Conservation (phyloP, 805 yeast species). For the Candida multigemmis region DNA sequence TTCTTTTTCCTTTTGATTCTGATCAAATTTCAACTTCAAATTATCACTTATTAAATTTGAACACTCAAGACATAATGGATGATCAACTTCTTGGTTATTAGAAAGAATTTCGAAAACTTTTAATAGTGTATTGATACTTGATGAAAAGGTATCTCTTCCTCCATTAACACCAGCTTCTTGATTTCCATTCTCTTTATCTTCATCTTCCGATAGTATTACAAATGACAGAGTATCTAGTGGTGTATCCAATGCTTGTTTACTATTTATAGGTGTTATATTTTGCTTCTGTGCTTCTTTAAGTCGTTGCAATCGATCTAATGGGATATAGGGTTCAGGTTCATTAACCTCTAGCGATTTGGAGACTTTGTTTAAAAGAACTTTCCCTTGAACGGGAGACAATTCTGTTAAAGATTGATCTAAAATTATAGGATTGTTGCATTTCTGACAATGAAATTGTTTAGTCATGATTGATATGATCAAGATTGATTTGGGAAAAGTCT, state of each 20-base stretch:
- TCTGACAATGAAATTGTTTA: conserved; percentile 37
- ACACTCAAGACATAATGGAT: conserved; percentile 85
- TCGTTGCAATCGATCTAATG: conserved; percentile 5
- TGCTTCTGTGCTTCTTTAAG: conserved; percentile 6
- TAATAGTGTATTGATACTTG: conserved; percentile 43
- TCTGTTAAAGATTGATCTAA: conserved; percentile 48
- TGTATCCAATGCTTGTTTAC: conserved; percentile 6
- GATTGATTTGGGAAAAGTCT: no score
- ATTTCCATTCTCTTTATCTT: conserved; percentile 6
- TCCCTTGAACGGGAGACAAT: conserved; percentile 46
- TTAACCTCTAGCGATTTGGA: not conserved
- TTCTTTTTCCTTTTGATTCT: conserved; percentile 68
- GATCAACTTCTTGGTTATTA: conserved; percentile 60
- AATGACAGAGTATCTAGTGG: conserved; percentile 10
- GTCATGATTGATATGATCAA: not conserved
- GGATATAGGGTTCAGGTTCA: not conserved
- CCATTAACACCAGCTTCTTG: conserved; percentile 4
- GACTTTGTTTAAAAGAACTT: conserved; percentile 36
- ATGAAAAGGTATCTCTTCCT: conserved; percentile 23
- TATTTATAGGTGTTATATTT: conserved; percentile 1
- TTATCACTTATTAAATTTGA: conserved; percentile 56
- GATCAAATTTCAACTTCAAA: conserved; percentile 62
- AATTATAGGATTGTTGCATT: conserved; percentile 50
- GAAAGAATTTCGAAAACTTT: conserved; percentile 67
- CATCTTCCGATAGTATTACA: conserved; percentile 12